Base-by-base conservation (phyloP, 257 asterid genomes). In the Ilex aquifolium region DNA sequence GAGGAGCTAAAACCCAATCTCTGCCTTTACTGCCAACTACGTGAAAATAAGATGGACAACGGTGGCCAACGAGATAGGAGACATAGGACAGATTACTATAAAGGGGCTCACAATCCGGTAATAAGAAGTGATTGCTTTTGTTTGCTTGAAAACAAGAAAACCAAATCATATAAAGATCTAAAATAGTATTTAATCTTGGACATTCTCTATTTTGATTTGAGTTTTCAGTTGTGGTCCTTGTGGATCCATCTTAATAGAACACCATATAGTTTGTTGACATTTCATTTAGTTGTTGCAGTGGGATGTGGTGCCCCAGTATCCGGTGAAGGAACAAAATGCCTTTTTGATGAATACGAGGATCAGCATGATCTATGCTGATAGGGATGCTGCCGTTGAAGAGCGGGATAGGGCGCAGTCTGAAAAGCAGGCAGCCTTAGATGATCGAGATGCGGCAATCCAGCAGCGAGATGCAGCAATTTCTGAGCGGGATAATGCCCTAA, bases 331-430 rank as follows among this genome's bases (percentile, higher is more conserved):
- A 60, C 84, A 76, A 40, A 82, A 74, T 32, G 72, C 76, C 57
- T 75, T 65, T 52, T 61, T 75, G 12, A 77, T 83, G 85, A 76
- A 75, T 63, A 63, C 80, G 39, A 85, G 79, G 74, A 71, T 88
- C 60, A 54, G 59, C 59, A 76, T 74, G 76, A 76, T 88, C 60
- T 75, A 42, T 56, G 75, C 80, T 10, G 88, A 85, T 64, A 75
- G 77, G 67, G 85, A 88, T 72, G 85, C 85, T 56, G 95, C 95
- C 13, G 70, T 85, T 32, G 70, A 75, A 74, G 89, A 85, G 60
- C 83, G 88, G 31, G 85, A 88, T 50, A 75, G 74, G 65, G 91
- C 91, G 4, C 74, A 82, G 10, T 69, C 75, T 10, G 96, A 82
- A 72, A 83, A 75, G 68, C 73, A 67, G 57, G 66, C 60, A 10